Percentiles rank a stretch among this genome's conserved stretches.
Conservation (phyloP, 352 stramenopile species). For the Pythium graminicola region DNA sequence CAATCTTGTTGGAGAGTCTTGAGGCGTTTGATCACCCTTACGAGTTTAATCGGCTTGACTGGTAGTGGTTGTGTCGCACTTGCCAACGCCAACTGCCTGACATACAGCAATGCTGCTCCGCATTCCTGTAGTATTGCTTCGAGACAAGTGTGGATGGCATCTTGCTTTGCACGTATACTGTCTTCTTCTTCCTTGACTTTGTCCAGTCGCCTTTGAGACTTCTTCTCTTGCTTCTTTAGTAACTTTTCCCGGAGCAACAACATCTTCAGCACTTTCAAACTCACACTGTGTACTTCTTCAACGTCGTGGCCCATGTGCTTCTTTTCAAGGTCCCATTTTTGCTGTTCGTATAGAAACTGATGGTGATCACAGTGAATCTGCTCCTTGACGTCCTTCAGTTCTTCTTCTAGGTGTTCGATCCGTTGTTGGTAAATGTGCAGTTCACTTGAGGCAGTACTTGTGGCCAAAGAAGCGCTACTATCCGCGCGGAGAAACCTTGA, state of each 20-base stretch:
- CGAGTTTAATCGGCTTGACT: constrained; percentile 50
- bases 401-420: constrained; percentile 39
- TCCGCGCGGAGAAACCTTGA: no score
- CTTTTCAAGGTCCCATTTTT: constrained; percentile 52
- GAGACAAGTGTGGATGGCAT: constrained; percentile 7
- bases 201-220: constrained; percentile 13
- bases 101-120: constrained; percentile 39
- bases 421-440: constrained; percentile 33
- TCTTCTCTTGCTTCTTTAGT: constrained; percentile 45
- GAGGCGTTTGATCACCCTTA: constrained; percentile 34
- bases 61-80: constrained; percentile 7
- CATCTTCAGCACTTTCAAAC: constrained; percentile 61
- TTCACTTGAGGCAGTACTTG: constrained; percentile 11
- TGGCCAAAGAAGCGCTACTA: constrained; percentile 6
- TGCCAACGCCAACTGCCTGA: constrained; percentile 33
- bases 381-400: constrained; percentile 41
- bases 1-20: constrained; percentile 18
- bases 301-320: constrained; percentile 40
- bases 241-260: constrained; percentile 60
- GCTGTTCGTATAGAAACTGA: constrained; percentile 55
- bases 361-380: constrained; percentile 60
- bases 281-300: constrained; percentile 50
- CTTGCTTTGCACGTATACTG: not conserved
- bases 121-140: constrained; percentile 42
- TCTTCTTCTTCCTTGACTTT: constrained; percentile 21